A percentile compares a stretch with the other conserved stretches of the same genome.
Conservation (phyloP, 1,284 basidiomycete genomes). For the Malassezia yamatoensis region DNA sequence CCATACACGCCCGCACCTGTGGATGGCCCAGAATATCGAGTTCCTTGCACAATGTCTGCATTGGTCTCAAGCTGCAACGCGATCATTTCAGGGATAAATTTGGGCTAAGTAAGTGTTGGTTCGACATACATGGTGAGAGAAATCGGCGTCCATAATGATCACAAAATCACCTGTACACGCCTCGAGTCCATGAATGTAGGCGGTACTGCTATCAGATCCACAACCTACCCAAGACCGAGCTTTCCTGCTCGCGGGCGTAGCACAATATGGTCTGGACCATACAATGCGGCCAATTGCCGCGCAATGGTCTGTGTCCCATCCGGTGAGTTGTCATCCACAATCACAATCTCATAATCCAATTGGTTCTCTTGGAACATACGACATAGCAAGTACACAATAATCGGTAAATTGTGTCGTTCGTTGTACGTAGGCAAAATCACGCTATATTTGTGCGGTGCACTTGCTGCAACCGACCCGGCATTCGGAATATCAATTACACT, state of each 20-base stretch:
- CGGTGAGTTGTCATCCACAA: slow-evolving; percentile 82
- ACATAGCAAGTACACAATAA: slow-evolving; percentile 53
- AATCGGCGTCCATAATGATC: slow-evolving; percentile 93
- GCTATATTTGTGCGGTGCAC: slow-evolving; percentile 17
- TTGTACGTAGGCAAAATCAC: slow-evolving; percentile 88
- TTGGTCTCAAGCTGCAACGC: slow-evolving; percentile 19
- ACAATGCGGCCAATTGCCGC: slow-evolving; percentile 62
- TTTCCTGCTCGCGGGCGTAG: slow-evolving; percentile 75
- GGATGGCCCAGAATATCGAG: slow-evolving; percentile 29
- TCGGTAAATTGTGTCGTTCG: slow-evolving; percentile 78
- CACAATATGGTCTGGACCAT: slow-evolving; percentile 74
- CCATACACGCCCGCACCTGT: slow-evolving; percentile 34
- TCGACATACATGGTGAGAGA: slow-evolving; percentile 72
- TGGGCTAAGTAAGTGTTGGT: slow-evolving; percentile 17
- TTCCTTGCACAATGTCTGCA: slow-evolving; percentile 33
- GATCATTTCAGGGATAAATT: slow-evolving; percentile 34
- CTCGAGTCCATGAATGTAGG: slow-evolving; percentile 80
- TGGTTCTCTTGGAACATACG: slow-evolving; percentile 21
- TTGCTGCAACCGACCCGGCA: not conserved
- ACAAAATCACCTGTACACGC: slow-evolving; percentile 84
- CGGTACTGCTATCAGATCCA: slow-evolving; percentile 56
- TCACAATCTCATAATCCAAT: slow-evolving; percentile 67
- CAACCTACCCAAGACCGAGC: slow-evolving; percentile 67
- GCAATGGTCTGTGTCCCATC: slow-evolving; percentile 85
- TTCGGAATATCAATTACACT: slow-evolving; percentile 10